These are phyloP conservation scores for Verticillium isaacii DNA, from an alignment of 2,329 filamentous ascomycete species.

Conservation along the genomic window DNA sequence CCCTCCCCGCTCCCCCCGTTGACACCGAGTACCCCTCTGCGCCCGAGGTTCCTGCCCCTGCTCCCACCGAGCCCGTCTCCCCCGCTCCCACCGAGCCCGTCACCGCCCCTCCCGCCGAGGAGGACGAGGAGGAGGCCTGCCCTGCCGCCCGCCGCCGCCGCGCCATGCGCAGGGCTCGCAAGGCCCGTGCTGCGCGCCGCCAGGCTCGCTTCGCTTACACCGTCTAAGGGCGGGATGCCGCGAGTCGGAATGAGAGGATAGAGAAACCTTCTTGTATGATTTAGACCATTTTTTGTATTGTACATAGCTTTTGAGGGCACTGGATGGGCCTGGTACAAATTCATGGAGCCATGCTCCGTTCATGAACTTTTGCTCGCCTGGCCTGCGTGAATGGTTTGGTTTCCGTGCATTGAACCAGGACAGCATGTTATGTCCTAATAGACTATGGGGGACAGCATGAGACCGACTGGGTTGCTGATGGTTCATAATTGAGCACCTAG, in stretches of 20 bases:
- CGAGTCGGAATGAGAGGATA: not conserved
- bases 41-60: not conserved
- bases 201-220: not conserved
- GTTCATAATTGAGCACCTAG: too few species aligned
- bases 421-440: too few species aligned
- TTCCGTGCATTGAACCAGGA: too few species aligned
- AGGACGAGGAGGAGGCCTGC: not conserved
- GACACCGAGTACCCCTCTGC: not conserved
- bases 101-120: not conserved
- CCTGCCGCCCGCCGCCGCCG: not conserved
- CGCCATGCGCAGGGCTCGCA: not conserved
- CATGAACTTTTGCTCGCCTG: not conserved
- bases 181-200: not conserved
- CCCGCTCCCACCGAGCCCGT: not conserved
- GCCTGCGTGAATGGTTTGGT: not conserved
- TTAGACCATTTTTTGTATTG: not conserved
- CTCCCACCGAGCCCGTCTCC: not conserved
- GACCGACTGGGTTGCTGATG: too few species aligned
- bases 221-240: not conserved
- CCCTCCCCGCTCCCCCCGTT: not conserved
- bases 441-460: too few species aligned
- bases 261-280: not conserved
- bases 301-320: not conserved
- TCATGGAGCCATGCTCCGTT: not conserved
- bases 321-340: not conserved